A percentile compares a stretch with the other conserved stretches of the same genome.
These are phyloP conservation scores for Penicillium macrosclerotiorum DNA, from an alignment of 495 filamentous ascomycete species.

Conservation along the genomic window DNA sequence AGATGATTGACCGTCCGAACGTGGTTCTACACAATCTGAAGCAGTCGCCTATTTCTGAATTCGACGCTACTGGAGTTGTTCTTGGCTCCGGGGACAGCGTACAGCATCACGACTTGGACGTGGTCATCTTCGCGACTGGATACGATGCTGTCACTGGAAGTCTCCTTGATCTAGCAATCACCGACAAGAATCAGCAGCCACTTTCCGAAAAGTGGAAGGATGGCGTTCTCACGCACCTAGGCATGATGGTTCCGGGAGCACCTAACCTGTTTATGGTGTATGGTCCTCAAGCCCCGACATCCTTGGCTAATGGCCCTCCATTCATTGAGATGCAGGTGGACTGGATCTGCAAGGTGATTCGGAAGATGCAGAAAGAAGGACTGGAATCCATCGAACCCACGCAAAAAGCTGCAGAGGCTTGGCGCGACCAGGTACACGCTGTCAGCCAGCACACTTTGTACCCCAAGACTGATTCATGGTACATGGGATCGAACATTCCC, in stretches of 20 bases:
- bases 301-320: constrained; percentile 52
- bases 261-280: constrained; percentile 57
- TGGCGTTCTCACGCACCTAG: constrained; percentile 50
- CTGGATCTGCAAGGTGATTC: constrained; percentile 50
- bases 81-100: constrained; percentile 26
- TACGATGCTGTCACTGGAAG: constrained; percentile 54
- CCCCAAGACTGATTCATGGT: constrained; percentile 35
- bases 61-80: constrained; percentile 45
- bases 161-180: constrained; percentile 44
- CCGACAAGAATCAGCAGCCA: constrained; percentile 33
- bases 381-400: constrained; percentile 40
- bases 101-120: constrained; percentile 42
- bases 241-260: constrained; percentile 41
- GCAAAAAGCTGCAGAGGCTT: constrained; percentile 28
- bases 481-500: constrained; percentile 46
- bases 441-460: constrained; percentile 30
- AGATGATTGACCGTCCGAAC: constrained; percentile 51
- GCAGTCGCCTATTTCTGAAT: constrained; percentile 41
- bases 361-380: constrained; percentile 32
- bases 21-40: constrained; percentile 50
- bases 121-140: constrained; percentile 52
- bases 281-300: constrained; percentile 48
- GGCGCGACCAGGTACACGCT: constrained; percentile 35
- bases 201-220: constrained; percentile 49
- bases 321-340: constrained; percentile 51